Evolutionary conservation across 495 filamentous ascomycete species (phyloP), one percentile per base, ranked within the genome.

Genomic region (Friedmanniomyces endolithicus): DNA sequence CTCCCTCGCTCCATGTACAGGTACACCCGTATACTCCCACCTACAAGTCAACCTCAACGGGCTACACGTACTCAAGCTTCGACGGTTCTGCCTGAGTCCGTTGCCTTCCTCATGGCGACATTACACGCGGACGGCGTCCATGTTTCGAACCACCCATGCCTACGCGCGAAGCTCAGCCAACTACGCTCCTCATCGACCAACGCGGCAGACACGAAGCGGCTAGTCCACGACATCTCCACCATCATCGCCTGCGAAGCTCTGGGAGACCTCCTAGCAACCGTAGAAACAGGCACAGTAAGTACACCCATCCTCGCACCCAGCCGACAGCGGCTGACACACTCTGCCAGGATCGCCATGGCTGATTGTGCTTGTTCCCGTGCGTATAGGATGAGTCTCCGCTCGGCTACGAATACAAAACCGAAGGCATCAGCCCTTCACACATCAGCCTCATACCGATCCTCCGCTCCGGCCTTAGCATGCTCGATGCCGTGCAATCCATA

Each of bases 381-480:
- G 12, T 58, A 86, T 60, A 90, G 83, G 87, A 79, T 62, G 64
- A 73, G 60, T 90, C 88, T 0, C 86, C 87, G 4, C 78, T 97
- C 29, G 81, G 80, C 45, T 83, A 80, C 58, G 66, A 78, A 31
- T 95, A 85, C 67, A 73, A 77, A 3, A 82, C 80, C 1, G 68
- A 75, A 40, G 77, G 69, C 19, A 73, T 85, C 49, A 60, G 70
- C 3, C 87, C 89, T 0, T 62, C 70, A 0, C 75, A 79, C 50
- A 75, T 97, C 53, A 86, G 82, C 14, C 72, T 97, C n/a, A 82
- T 97, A 0, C 90, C 90, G 12, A 92, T 97, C 67, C 79, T 97
- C 24, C 79, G 90, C 12, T 94, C 88, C 4, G 90, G 90, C 11
- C 68, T 95, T 31, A 85, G 80, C 55, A 95, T 97, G 90, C 76